phyloP scores from a whole-genome alignment of 306 rosid species.

The Dalbergia cochinchinensis region DNA sequence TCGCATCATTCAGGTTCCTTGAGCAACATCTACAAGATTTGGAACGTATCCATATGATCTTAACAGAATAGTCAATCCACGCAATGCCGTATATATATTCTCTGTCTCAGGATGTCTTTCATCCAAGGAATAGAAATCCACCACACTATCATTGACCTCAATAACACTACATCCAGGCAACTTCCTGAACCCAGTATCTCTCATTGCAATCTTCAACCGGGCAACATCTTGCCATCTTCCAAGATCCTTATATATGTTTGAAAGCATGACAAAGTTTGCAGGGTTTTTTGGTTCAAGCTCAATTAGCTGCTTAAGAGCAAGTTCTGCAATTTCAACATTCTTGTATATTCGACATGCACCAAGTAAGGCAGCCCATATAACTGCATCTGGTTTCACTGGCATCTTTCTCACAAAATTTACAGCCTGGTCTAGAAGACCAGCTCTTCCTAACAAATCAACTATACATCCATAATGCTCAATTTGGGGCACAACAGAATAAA shows the following conservation, averaged over 20 bases:
- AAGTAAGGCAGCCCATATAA: slow-evolving; percentile 57
- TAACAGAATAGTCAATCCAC: slow-evolving; percentile 51
- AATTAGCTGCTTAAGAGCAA: slow-evolving; percentile 65
- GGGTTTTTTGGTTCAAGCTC: slow-evolving; percentile 85
- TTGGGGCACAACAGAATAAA: slow-evolving; percentile 56
- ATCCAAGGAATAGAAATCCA: slow-evolving; percentile 60
- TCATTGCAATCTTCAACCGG: slow-evolving; percentile 68
- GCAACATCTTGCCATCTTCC: slow-evolving; percentile 84
- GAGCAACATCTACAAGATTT: slow-evolving; percentile 48
- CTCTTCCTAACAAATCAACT: slow-evolving; percentile 63
- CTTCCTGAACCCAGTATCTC: slow-evolving; percentile 70
- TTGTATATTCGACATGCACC: slow-evolving; percentile 60
- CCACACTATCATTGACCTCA: slow-evolving; percentile 55
- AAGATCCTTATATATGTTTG: slow-evolving; percentile 80
- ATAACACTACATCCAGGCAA: slow-evolving; percentile 60
- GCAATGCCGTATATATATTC: slow-evolving; percentile 47
- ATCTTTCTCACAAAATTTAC: slow-evolving; percentile 66
- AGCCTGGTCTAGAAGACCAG: slow-evolving; percentile 71
- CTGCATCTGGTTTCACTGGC: slow-evolving; percentile 68
- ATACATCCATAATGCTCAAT: slow-evolving; percentile 64
- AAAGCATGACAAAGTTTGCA: slow-evolving; percentile 76
- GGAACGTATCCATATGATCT: slow-evolving; percentile 55
- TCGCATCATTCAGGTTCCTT: slow-evolving; percentile 43
- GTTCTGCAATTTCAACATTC: slow-evolving; percentile 61
- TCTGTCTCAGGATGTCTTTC: slow-evolving; percentile 61